phyloP scores from a whole-genome alignment of 2,329 filamentous ascomycete species.

The Cladosporium austrohemisphaericum region DNA sequence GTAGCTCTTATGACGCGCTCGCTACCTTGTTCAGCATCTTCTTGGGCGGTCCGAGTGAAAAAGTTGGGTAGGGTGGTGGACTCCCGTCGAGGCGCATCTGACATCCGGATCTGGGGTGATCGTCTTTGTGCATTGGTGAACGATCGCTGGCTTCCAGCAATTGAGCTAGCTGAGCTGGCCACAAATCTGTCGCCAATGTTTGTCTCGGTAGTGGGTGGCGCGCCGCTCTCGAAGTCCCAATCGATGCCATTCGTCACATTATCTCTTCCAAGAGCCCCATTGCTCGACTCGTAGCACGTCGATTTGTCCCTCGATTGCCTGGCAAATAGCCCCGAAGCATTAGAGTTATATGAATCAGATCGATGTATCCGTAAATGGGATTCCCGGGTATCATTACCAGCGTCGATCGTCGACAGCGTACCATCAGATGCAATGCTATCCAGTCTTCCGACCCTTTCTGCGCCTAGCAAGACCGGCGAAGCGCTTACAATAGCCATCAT shows the following conservation, averaged over 20 bases:
- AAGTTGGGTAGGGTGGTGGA: conserved; percentile 27
- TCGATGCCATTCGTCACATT: conserved; percentile 17
- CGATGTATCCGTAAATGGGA: too few species aligned
- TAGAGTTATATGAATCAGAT: too few species aligned
- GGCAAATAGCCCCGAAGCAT: too few species aligned
- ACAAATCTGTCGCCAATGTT: conserved; percentile 19
- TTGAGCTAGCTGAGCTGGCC: background rate
- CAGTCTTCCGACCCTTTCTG: conserved; percentile 1
- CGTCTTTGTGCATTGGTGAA: background rate
- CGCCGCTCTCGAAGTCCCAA: conserved; percentile 24
- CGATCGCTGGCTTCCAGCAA: background rate
- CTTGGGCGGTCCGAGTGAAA: conserved; percentile 19
- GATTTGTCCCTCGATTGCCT: background rate
- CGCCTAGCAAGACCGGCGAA: conserved; percentile 21
- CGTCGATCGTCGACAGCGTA: conserved; percentile 20
- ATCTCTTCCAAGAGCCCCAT: background rate
- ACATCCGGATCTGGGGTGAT: conserved; percentile 2
- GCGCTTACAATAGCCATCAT: conserved; percentile 27
- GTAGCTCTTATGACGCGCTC: background rate
- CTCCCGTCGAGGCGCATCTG: conserved; percentile 20
- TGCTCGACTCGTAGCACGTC: background rate
- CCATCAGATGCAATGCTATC: conserved; percentile 18
- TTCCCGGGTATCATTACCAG: background rate
- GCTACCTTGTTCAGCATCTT: conserved; percentile 17
- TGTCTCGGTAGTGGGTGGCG: conserved; percentile 17